Evolutionary conservation across 345 rosid genomes (phyloP), one percentile per base, ranked within the genome.

Genomic region (Barbarea vulgaris): DNA sequence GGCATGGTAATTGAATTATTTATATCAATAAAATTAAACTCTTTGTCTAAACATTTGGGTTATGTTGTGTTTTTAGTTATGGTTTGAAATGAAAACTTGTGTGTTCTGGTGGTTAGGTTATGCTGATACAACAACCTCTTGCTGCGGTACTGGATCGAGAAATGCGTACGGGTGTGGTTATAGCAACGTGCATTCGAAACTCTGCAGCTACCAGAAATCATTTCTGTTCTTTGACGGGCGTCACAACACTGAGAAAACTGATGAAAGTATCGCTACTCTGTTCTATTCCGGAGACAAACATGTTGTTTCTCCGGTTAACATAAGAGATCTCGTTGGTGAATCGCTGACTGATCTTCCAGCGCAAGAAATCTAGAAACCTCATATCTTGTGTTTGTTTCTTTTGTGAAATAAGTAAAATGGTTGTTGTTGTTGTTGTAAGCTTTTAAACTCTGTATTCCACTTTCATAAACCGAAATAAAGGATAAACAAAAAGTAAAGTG

Each of bases 221-320:
- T 80, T 56, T 54, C 28, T 80, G 37, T 80, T 75, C 68, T 80
- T 62, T 15, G 80, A 80, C 21, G 83, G 80, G 44, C 72, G 77
- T 33, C 80, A 80, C 69, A 80, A 53, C 69, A 71, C 83, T 1
- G 80, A 80, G 72, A 80, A 59, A 34, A 80, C 83, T 7, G 34
- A 80, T 51, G 6, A 58, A 70, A 74, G 46, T 13, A 11, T 80
- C 1, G 77, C 80, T 9, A 65, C 27, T 44, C 17, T 80, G 4
- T 74, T 80, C 48, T 80, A 69, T 54, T 46, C 69, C 1, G 79
- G 73, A 17, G 77, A 80, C 69, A 65, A 25, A 48, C 46, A 64
- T 48, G 73, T 80, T 0, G 76, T 79, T 30, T 64, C 52, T 44
- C 82, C 80, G 6, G 12, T 69, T 7, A 80, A 70, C 57, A 64